Evolutionary conservation across 1,284 basidiomycete genomes (phyloP).

Genomic region (Vanrija sp.): DNA sequence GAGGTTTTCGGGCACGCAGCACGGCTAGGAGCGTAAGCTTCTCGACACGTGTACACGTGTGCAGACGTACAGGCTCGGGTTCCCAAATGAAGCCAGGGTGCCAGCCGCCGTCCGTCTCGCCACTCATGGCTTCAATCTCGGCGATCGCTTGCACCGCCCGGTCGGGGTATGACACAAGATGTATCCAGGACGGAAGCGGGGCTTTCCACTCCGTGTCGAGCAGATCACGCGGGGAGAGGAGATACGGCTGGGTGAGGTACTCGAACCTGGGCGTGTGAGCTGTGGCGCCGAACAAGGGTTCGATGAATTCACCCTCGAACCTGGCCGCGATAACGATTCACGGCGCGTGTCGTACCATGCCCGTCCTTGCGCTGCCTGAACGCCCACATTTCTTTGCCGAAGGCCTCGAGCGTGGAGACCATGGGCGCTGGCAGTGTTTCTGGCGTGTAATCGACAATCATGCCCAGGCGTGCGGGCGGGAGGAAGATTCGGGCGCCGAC

Average conservation of each 20-base stretch:
- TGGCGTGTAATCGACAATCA: constrained; percentile 41
- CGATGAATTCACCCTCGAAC: constrained; percentile 26
- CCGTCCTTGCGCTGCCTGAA: constrained; percentile 34
- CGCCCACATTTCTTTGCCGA: constrained; percentile 41
- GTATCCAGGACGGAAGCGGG: constrained; percentile 25
- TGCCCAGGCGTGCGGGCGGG: constrained; percentile 29
- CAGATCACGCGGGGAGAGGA: constrained; percentile 25
- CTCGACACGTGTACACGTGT: no score
- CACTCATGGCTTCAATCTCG: constrained; percentile 20
- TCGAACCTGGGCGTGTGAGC: constrained; percentile 27
- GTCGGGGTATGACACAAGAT: constrained; percentile 32
- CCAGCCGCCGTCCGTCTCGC: constrained; percentile 13
- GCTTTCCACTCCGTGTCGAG: constrained; percentile 12
- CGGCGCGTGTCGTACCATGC: constrained; percentile 30
- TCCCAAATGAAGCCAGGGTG: constrained; percentile 36
- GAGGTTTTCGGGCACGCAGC: constrained; percentile 21
- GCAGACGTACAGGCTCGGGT: constrained; percentile 32
- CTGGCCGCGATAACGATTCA: constrained; percentile 38
- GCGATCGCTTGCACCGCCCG: constrained; percentile 18
- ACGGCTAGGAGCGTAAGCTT: constrained; percentile 12
- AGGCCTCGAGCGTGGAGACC: constrained; percentile 22
- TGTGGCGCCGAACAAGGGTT: background rate
- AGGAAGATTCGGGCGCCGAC: constrained; percentile 44
- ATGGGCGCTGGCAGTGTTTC: constrained; percentile 25
- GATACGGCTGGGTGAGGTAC: constrained; percentile 29